A percentile compares a stretch with the other conserved stretches of the same genome.
These are phyloP conservation scores for Odontarrhena argentea DNA, from an alignment of 345 rosid genomes.

Conservation along the genomic window DNA sequence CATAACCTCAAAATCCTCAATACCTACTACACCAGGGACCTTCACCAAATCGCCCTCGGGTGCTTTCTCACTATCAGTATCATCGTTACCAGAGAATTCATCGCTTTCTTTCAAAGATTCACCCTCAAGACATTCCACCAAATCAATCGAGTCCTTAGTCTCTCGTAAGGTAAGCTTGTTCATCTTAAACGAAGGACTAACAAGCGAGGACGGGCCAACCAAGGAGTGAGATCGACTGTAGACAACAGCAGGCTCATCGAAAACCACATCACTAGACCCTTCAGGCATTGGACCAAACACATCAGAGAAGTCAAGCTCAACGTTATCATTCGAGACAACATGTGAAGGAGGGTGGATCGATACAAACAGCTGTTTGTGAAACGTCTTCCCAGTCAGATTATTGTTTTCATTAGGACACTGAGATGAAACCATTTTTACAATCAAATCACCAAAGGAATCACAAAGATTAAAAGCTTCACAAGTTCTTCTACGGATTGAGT, in stretches of 20 bases:
- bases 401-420: slow-evolving; percentile 15
- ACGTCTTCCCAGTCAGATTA: slow-evolving; percentile 24
- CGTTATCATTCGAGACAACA: background rate
- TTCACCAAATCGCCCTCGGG: slow-evolving; percentile 26
- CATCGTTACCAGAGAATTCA: slow-evolving; percentile 44
- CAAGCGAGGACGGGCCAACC: slow-evolving; percentile 74
- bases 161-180: slow-evolving; percentile 63
- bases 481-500: slow-evolving; percentile 16
- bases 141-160: slow-evolving; percentile 51
- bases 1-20: slow-evolving; percentile 86
- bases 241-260: slow-evolving; percentile 67
- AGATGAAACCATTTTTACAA: slow-evolving; percentile 33
- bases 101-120: slow-evolving; percentile 44
- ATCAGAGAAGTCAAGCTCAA: slow-evolving; percentile 37
- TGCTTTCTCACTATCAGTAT: slow-evolving; percentile 34
- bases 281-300: slow-evolving; percentile 32
- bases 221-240: slow-evolving; percentile 73
- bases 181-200: slow-evolving; percentile 57
- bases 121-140: slow-evolving; percentile 46
- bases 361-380: slow-evolving; percentile 27
- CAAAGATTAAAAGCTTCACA: slow-evolving; percentile 33
- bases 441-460: background rate
- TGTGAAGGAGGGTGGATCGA: slow-evolving; percentile 15
- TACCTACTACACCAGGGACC: slow-evolving; percentile 49
- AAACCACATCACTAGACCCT: slow-evolving; percentile 25